Evolutionary conservation across 1,139 yeast genomes (phyloP).

Genomic region (Kodamaea plutei): DNA sequence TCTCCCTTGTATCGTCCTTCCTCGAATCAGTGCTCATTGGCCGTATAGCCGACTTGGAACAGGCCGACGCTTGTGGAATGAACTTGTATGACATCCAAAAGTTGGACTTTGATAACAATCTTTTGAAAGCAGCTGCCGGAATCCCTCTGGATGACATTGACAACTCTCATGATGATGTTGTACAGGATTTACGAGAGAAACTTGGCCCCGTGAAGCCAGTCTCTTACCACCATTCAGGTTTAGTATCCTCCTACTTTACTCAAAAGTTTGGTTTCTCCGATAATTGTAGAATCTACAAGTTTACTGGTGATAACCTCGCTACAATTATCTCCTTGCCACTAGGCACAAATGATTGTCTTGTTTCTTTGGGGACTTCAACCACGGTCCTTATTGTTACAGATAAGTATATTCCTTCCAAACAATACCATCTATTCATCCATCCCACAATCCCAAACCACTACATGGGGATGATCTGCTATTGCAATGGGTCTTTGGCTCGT

Average conservation of each 20-base stretch:
- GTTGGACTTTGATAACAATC: slow-evolving; percentile 48
- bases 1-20: slow-evolving; percentile 77
- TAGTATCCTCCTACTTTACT: slow-evolving; percentile 56
- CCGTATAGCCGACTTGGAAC: slow-evolving; percentile 59
- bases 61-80: slow-evolving; percentile 92
- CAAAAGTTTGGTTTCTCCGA: slow-evolving; percentile 57
- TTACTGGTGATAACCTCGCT: slow-evolving; percentile 91
- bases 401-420: slow-evolving; percentile 71
- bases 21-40: slow-evolving; percentile 71
- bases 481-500: slow-evolving; percentile 86
- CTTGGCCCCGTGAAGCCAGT: slow-evolving; percentile 52
- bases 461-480: slow-evolving; percentile 95
- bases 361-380: slow-evolving; percentile 87
- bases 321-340: slow-evolving; percentile 82
- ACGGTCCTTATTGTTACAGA: slow-evolving; percentile 81
- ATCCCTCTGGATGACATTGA: slow-evolving; percentile 34
- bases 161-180: slow-evolving; percentile 22
- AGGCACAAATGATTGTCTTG: slow-evolving; percentile 67
- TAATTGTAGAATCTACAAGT: slow-evolving; percentile 56
- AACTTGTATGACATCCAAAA: slow-evolving; percentile 67
- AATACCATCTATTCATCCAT: slow-evolving; percentile 81
- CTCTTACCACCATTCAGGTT: slow-evolving; percentile 38
- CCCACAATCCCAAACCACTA: slow-evolving; percentile 74
- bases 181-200: slow-evolving; percentile 39
- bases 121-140: slow-evolving; percentile 51